These are phyloP conservation scores for Albugo candida DNA, from an alignment of 352 stramenopile species.

Conservation along the genomic window DNA sequence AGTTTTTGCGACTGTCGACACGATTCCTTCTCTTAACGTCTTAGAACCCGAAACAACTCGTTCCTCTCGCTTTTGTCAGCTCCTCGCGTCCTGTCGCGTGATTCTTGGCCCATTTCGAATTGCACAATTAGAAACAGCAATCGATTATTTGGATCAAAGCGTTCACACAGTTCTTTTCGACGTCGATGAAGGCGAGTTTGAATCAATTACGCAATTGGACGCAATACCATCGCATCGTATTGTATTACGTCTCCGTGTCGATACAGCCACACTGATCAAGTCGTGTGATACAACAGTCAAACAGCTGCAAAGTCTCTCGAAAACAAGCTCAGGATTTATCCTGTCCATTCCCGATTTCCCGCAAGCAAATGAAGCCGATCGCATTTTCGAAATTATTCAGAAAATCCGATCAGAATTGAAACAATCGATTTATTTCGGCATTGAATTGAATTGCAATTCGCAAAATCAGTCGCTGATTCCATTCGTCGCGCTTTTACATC, in stretches of 20 bases:
- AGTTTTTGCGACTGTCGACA: too few relatives aligned
- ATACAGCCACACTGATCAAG: neutral
- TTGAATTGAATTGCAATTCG: constrained; percentile 17
- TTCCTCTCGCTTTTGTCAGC: too few relatives aligned
- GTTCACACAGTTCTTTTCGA: constrained; percentile 30
- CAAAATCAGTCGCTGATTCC: constrained; percentile 14
- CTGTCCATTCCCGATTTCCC: neutral
- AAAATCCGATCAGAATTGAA: constrained; percentile 20
- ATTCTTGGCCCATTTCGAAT: constrained; percentile 38
- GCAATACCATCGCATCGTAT: neutral
- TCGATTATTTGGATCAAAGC: constrained; percentile 49
- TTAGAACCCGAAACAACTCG: too few relatives aligned
- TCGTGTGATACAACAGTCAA: neutral
- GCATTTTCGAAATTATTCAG: constrained; percentile 10
- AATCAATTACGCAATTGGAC: neutral
- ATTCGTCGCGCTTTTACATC: constrained; percentile 34
- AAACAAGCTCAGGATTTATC: neutral
- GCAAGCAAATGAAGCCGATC: neutral
- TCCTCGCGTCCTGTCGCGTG: neutral
- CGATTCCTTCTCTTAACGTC: too few relatives aligned
- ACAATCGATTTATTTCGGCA: constrained; percentile 27
- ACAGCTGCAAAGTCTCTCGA: neutral
- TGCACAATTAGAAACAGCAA: constrained; percentile 30
- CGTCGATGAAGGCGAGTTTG: constrained; percentile 16
- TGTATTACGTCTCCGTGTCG: neutral